Evolutionary conservation across 2,329 filamentous ascomycete species (phyloP).

Genomic region (Fusarium fracticaudum): DNA sequence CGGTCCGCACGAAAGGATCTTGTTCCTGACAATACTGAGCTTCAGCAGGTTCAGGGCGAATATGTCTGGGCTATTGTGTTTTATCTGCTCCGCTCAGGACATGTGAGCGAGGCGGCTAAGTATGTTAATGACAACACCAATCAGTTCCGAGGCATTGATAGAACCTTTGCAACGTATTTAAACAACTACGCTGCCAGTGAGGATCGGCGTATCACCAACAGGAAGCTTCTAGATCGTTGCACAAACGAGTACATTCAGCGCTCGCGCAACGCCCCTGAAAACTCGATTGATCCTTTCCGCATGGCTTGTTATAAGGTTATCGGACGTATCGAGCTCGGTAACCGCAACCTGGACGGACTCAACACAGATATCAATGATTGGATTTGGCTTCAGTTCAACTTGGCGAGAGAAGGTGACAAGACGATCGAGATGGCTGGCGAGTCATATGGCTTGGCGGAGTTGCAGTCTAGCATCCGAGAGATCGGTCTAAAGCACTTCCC

Average conservation of each 20-base stretch:
- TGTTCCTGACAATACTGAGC: constrained; percentile 79
- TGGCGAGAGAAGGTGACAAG: constrained; percentile 72
- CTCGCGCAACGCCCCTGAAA: constrained; percentile 82
- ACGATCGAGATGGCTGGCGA: constrained; percentile 72
- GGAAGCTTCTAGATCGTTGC: constrained; percentile 85
- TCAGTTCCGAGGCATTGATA: constrained; percentile 89
- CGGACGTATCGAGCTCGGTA: constrained; percentile 76
- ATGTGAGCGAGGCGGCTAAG: constrained; percentile 82
- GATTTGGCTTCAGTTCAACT: constrained; percentile 77
- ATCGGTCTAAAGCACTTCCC: constrained; percentile 93
- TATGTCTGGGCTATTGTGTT: constrained; percentile 95
- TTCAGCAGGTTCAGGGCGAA: constrained; percentile 83
- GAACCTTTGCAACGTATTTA: constrained; percentile 89
- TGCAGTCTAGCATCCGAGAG: constrained; percentile 83
- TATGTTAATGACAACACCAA: constrained; percentile 84
- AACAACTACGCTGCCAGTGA: constrained; percentile 81
- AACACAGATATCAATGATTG: constrained; percentile 75
- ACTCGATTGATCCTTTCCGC: constrained; percentile 91
- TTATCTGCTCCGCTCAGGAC: constrained; percentile 86
- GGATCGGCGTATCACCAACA: constrained; percentile 76
- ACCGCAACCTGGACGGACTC: constrained; percentile 70
- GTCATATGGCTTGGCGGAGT: constrained; percentile 70
- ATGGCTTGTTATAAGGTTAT: constrained; percentile 99
- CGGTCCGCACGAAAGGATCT: constrained; percentile 84
- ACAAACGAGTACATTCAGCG: constrained; percentile 90